phyloP scores from a whole-genome alignment of 2,329 filamentous ascomycete species.

The Exophiala alcalophila region DNA sequence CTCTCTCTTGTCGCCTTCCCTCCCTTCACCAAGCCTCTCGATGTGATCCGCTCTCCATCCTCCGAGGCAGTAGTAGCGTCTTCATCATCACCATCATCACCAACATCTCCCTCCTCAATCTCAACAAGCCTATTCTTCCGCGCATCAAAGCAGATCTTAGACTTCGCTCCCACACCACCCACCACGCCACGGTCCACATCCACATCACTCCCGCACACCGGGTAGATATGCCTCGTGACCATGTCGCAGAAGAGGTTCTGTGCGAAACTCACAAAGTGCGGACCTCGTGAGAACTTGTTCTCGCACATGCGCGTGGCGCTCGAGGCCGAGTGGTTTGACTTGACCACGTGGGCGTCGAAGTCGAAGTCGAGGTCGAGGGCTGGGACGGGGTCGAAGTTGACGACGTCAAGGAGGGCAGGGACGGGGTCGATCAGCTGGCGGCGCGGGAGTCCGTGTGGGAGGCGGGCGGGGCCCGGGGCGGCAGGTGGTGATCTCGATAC shows the following conservation, averaged over 20 bases:
- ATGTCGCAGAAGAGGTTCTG: slow-evolving; percentile 3
- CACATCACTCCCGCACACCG: not conserved
- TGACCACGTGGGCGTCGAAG: slow-evolving; percentile 2
- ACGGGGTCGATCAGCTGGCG: not conserved
- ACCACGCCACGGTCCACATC: not conserved
- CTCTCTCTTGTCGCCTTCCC: not conserved
- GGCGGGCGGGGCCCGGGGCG: too few relatives aligned
- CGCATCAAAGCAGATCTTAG: not conserved
- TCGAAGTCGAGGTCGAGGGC: slow-evolving; percentile 1
- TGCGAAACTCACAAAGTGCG: slow-evolving; percentile 5
- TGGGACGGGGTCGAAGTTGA: too few relatives aligned
- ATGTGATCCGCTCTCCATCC: too few relatives aligned
- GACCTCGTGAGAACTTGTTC: not conserved
- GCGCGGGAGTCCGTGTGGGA: too few relatives aligned
- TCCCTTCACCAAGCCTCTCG: not conserved
- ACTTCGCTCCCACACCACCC: not conserved
- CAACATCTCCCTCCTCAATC: not conserved
- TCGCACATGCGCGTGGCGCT: slow-evolving; percentile 3
- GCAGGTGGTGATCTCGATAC: not conserved
- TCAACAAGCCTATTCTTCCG: not conserved
- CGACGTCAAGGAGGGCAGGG: not conserved
- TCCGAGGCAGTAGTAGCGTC: not conserved
- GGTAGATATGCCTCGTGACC: slow-evolving; percentile 1
- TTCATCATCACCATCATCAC: too few relatives aligned
- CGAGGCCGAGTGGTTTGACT: not conserved